These are phyloP conservation scores for Coemansia javaensis DNA, from an alignment of 192 early-diverging fungal genomes.

Conservation along the genomic window DNA sequence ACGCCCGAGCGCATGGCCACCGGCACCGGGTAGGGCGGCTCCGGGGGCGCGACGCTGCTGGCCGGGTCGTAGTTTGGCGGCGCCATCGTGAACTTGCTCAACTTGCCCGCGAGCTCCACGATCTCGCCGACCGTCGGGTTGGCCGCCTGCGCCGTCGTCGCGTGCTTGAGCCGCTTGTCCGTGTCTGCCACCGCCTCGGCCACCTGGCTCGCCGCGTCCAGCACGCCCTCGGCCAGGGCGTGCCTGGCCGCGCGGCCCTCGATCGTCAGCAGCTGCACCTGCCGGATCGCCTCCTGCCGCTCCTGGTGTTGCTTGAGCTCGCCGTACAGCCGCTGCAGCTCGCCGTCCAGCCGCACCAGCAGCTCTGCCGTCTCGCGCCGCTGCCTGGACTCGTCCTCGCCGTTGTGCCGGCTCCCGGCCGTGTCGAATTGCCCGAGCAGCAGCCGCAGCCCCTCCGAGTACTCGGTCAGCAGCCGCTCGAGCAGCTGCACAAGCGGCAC, in stretches of 20 bases:
- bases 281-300: slow-evolving; percentile 41
- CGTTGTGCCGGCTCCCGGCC: slow-evolving; percentile 26
- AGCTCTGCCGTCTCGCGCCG: slow-evolving; percentile 3
- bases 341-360: slow-evolving; percentile 22
- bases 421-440: slow-evolving; percentile 41
- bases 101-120: slow-evolving; percentile 48
- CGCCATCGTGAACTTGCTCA: slow-evolving; percentile 48
- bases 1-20: slow-evolving; percentile 46
- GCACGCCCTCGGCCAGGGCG: slow-evolving; percentile 30
- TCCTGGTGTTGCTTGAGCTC: slow-evolving; percentile 36
- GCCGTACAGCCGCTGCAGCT: slow-evolving; percentile 23
- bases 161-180: slow-evolving; percentile 10
- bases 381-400: background rate
- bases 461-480: slow-evolving; percentile 26
- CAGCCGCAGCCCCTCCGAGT: slow-evolving; percentile 23
- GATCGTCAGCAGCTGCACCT: slow-evolving; percentile 24
- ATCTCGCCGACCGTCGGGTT: slow-evolving; percentile 26
- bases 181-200: slow-evolving; percentile 20
- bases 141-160: slow-evolving; percentile 5
- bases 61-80: slow-evolving; percentile 51
- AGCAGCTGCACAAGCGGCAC: slow-evolving; percentile 35
- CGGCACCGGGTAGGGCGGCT: slow-evolving; percentile 48
- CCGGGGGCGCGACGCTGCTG: slow-evolving; percentile 19
- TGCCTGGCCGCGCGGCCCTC: slow-evolving; percentile 34
- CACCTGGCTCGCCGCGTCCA: slow-evolving; percentile 31